These are phyloP conservation scores for Apiospora malaysiana DNA, from an alignment of 2,329 filamentous ascomycete genomes.

Conservation along the genomic window DNA sequence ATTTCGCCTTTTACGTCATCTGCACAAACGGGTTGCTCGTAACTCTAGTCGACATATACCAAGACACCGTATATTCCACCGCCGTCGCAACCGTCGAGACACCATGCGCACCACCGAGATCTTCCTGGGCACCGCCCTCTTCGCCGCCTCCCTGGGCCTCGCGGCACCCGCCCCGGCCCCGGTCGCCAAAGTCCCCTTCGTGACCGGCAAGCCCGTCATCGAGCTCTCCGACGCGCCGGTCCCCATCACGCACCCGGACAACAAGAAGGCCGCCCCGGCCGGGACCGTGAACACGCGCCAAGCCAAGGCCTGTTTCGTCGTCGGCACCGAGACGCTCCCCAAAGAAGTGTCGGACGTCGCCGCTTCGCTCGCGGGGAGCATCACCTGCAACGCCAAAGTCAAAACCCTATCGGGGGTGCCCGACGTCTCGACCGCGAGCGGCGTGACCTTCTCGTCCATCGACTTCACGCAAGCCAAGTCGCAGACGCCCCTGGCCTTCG, in stretches of 20 bases:
- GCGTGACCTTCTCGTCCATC: conserved; percentile 56
- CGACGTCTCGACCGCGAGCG: conserved; percentile 53
- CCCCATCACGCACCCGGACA: neutral
- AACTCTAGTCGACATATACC: too few relatives aligned
- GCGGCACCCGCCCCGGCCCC: neutral
- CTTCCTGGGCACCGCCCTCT: neutral
- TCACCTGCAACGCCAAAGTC: conserved; percentile 55
- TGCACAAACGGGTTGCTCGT: neutral
- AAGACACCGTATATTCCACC: neutral
- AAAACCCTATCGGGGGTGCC: conserved; percentile 60
- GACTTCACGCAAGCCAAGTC: conserved; percentile 57
- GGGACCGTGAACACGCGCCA: neutral
- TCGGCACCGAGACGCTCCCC: conserved; percentile 57
- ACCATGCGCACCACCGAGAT: conserved; percentile 10
- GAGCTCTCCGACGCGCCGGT: neutral
- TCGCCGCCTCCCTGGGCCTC: neutral
- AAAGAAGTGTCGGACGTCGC: conserved; percentile 52
- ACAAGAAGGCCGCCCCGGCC: neutral
- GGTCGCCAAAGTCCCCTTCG: neutral
- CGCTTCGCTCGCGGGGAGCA: conserved; percentile 44
- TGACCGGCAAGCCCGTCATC: conserved; percentile 20
- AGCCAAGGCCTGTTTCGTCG: conserved; percentile 56
- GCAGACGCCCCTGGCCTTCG: conserved; percentile 57
- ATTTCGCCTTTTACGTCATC: neutral
- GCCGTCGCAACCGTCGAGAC: too few relatives aligned